Conservation (phyloP, 148 eudicot species). For the Fagopyrum esculentum region DNA sequence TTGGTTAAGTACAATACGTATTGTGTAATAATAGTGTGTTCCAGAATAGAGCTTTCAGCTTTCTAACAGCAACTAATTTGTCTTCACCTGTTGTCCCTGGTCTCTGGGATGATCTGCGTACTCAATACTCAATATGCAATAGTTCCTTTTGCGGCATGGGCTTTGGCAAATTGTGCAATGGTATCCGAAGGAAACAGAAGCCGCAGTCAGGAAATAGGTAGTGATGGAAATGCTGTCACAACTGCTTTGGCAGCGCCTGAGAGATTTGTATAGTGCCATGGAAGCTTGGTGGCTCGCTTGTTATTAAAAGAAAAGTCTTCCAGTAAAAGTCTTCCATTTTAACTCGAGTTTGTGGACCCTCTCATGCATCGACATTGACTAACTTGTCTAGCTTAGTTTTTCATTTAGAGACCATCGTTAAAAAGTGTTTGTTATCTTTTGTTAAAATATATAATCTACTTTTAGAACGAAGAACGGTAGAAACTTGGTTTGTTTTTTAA, state of each 20-base stretch:
- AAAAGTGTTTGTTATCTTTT: too few relatives aligned
- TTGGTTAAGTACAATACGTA: too few relatives aligned
- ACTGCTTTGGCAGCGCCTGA: conserved; percentile 84
- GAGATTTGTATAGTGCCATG: conserved; percentile 96
- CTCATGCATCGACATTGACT: too few relatives aligned
- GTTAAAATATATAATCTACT: too few relatives aligned
- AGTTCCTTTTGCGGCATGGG: too few relatives aligned
- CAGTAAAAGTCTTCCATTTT: conserved; percentile 61
- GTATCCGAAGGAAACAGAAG: conserved; percentile 55
- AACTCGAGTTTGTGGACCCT: too few relatives aligned
- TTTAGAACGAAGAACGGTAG: too few relatives aligned
- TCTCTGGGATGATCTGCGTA: conserved; percentile 97
- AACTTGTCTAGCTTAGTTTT: too few relatives aligned
- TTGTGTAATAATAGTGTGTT: conserved; percentile 26
- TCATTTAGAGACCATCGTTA: too few relatives aligned
- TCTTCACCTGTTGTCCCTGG: conserved; percentile 95
- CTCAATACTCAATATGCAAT: conserved; percentile 85
- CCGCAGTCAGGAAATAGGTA: conserved; percentile 84
- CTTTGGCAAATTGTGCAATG: too few relatives aligned
- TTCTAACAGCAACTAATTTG: conserved; percentile 31
- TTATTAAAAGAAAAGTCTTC: conserved; percentile 65
- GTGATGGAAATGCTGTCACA: conserved; percentile 81
- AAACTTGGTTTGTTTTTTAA: too few relatives aligned
- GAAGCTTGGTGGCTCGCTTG: conserved; percentile 77
- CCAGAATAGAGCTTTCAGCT: conserved; percentile 39